Evolutionary conservation across 495 filamentous ascomycete genomes (phyloP), one percentile per base, ranked within the genome.

Genomic region (Trichoderma virens): DNA sequence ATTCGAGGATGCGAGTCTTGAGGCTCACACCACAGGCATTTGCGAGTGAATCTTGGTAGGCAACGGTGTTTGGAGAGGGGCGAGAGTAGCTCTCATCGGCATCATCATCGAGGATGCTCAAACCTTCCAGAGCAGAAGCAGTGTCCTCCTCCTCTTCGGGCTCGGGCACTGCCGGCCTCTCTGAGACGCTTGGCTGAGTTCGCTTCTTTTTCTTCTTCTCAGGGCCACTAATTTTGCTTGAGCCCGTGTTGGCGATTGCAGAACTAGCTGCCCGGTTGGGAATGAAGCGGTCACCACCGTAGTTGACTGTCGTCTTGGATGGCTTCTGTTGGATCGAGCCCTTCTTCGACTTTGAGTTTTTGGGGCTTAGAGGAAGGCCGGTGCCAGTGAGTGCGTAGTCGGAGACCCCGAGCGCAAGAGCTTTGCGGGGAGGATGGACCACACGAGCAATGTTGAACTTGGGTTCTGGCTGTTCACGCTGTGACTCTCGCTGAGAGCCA

Each of bases 1-100:
- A 99, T 28, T 93, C 90, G n/a, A 99, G 86, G 65, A 99, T 99
- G 54, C 94, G 90, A 62, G 91, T 93, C 78, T 91, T 96, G 60
- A 97, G 82, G 68, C 84, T 92, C 45, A 99, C 90, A 51, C 93
- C 95, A 71, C 94, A 98, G 23, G 94, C 94, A 63, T 87, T 86
- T 31, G 94, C 93, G 43, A 99, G 78, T 0, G 92, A 93, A 32
- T 94, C 93, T 75, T 96, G 88, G 71, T 97, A 99, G 0, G 95
- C 94, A 30, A 91, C 86, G 0, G 88, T 85, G 73, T 93, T 91
- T 20, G 93, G 93, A 13, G 91, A 88, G 1, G 91, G 89, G 61
- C 91, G 90, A 20, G 85, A 82, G 71, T 93, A 90, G n/a, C 67
- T 76, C 0, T 72, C 61, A 5, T 73, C 59, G 66, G 86, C 83